A percentile compares a stretch with the other conserved stretches of the same genome.
Evolutionary conservation across 2,329 filamentous ascomycete genomes (phyloP).

Genomic region (Paracorniculantispora psalliotae): DNA sequence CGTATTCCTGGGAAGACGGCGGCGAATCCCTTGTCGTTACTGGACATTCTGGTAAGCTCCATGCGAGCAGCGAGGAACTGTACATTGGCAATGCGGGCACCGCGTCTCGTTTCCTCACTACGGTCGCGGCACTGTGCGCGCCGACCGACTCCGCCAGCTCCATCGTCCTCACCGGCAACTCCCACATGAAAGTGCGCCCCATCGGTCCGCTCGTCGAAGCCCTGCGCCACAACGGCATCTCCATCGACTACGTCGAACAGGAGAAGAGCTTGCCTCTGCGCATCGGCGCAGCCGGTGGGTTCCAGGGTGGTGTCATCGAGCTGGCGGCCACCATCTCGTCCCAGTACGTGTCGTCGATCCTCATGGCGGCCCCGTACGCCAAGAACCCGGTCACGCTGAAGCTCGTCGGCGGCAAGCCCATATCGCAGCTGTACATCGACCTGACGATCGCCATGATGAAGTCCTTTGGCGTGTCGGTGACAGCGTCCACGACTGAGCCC

Average conservation of each 20-base stretch:
- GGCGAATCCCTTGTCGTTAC: conserved; percentile 87
- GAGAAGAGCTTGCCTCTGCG: conserved; percentile 78
- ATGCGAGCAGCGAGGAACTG: conserved; percentile 69
- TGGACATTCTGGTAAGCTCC: conserved; percentile 81
- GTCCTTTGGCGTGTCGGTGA: conserved; percentile 78
- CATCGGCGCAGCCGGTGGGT: conserved; percentile 75
- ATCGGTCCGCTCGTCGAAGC: conserved; percentile 93
- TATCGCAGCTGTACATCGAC: conserved; percentile 95
- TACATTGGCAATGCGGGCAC: conserved; percentile 97
- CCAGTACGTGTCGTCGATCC: conserved; percentile 95
- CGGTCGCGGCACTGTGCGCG: conserved; percentile 78
- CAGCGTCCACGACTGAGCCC: conserved; percentile 68
- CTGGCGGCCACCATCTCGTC: conserved; percentile 93
- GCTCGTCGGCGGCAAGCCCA: conserved; percentile 92
- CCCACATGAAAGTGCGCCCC: conserved; percentile 91
- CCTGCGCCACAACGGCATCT: conserved; percentile 78
- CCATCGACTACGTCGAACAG: conserved; percentile 78
- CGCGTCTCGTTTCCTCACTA: conserved; percentile 90
- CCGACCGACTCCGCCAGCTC: conserved; percentile 54
- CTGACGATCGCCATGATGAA: conserved; percentile 99
- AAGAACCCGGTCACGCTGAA: conserved; percentile 88
- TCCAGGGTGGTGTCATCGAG: conserved; percentile 82
- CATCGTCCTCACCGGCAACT: conserved; percentile 86
- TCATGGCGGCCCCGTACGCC: conserved; percentile 96
- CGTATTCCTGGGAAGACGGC: conserved; percentile 89